Evolutionary conservation across 2,329 filamentous ascomycete genomes (phyloP), one percentile per base, ranked within the genome.

Genomic region (Ilyonectria destructans): DNA sequence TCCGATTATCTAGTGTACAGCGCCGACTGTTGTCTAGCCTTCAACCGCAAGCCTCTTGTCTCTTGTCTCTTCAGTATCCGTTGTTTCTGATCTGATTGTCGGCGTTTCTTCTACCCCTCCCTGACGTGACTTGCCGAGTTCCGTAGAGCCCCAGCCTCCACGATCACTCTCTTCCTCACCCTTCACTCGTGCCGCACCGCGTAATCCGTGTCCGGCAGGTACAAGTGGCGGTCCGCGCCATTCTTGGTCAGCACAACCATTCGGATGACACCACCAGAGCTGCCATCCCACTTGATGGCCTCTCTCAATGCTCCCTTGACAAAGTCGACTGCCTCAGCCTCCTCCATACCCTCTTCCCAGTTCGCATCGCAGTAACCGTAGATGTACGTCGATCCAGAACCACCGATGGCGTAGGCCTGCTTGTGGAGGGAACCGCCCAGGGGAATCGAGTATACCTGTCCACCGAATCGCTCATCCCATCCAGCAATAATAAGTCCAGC

Each of bases 231-330:
- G 83, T 96, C 91, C 7, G 96, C 95, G 40, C 96, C 96, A 79
- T 93, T 90, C 77, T 91, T 91, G 70, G 96, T 99, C 83, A 99
- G 85, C 67, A 99, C 96, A 70, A 98, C 96, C 93, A 99, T 94
- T 76, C 96, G 91, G 78, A 99, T 99, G 68, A 99, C 96, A 85
- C 96, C 96, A 74, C 96, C 96, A 3, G 96, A 98, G 86, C 95
- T 98, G 72, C 96, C 96, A 81, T 99, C 96, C 96, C 96, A 99
- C 85, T 97, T 97, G 88, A 99, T 98, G 17, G 96, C 96, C 87
- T 99, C 96, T 78, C 90, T 87, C 79, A 99, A 86, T 35, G 96
- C 92, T 55, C 91, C 92, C 86, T 97, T 98, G 81, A 99, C 96
- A 78, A 99, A 99, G 46, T 91, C 84, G 72, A 99, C 91, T 1